phyloP scores from a whole-genome alignment of 176 grass and related monocot genomes.

The Aechmea fasciata region DNA sequence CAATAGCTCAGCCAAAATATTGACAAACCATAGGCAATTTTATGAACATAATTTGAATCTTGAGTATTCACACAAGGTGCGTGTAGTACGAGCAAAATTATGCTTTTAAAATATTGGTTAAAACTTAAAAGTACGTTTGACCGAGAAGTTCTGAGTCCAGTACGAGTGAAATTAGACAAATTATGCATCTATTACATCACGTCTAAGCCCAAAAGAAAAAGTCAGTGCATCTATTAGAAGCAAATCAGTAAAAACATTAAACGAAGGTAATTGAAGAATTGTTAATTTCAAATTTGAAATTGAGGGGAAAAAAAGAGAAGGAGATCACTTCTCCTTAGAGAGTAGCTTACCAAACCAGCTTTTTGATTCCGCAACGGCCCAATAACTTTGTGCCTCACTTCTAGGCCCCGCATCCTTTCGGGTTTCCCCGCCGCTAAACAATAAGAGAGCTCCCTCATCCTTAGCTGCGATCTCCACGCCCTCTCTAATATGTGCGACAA shows the following conservation, averaged over 20 bases:
- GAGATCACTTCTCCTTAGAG: not conserved
- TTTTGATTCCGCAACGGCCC: slow-evolving; percentile 64
- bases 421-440: slow-evolving; percentile 91
- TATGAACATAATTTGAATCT: no score
- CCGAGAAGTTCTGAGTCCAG: no score
- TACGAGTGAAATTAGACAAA: no score
- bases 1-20: not conserved
- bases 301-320: not conserved
- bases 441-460: slow-evolving; percentile 54
- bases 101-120: no score
- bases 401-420: slow-evolving; percentile 70
- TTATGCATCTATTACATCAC: no score
- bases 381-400: slow-evolving; percentile 96
- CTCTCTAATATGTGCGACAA: slow-evolving; percentile 73
- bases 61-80: no score
- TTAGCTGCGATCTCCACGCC: slow-evolving; percentile 44
- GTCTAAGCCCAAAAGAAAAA: no score
- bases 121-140: no score
- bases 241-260: no score
- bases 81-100: no score
- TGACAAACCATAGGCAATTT: not conserved
- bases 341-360: slow-evolving; percentile 64
- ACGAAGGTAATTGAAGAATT: no score
- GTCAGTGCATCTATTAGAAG: no score
- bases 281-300: not conserved